Percentiles rank a stretch among this genome's conserved stretches.
phyloP scores from a whole-genome alignment of 2,329 filamentous ascomycete species.

The Cladophialophora bantiana region DNA sequence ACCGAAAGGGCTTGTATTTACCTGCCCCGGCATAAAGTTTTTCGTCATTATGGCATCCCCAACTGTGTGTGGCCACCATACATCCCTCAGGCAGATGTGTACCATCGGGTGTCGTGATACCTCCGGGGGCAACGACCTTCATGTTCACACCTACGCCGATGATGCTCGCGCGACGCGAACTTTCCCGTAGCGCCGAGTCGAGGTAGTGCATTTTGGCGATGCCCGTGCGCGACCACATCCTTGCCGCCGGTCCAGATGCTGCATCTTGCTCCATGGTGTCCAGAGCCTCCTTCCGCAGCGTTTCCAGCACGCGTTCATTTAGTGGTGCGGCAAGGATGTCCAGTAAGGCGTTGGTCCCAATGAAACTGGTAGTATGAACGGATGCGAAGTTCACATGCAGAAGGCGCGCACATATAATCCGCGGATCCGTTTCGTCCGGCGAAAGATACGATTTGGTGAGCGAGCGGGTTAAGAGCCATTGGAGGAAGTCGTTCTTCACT shows the following conservation, averaged over 20 bases:
- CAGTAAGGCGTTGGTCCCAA: slow-evolving; percentile 42
- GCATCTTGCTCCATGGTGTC: slow-evolving; percentile 20
- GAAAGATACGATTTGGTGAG: slow-evolving; percentile 4
- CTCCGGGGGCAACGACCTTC: slow-evolving; percentile 41
- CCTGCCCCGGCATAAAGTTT: slow-evolving; percentile 53
- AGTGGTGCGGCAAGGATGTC: slow-evolving; percentile 41
- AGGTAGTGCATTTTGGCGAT: slow-evolving; percentile 48
- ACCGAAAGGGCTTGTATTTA: slow-evolving; percentile 60
- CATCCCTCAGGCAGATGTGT: slow-evolving; percentile 56
- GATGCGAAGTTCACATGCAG: slow-evolving; percentile 55
- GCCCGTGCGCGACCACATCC: slow-evolving; percentile 46
- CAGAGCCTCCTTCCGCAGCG: slow-evolving; percentile 40
- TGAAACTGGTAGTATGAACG: slow-evolving; percentile 44
- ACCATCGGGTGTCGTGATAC: slow-evolving; percentile 48
- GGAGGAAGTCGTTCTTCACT: slow-evolving; percentile 62
- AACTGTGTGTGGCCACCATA: slow-evolving; percentile 55
- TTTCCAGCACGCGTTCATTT: slow-evolving; percentile 45
- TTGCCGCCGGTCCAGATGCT: not conserved
- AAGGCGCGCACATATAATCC: slow-evolving; percentile 59
- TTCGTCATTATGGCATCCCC: slow-evolving; percentile 57
- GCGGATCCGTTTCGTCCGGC: slow-evolving; percentile 53
- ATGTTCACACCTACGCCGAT: slow-evolving; percentile 44
- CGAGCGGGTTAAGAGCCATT: slow-evolving; percentile 52
- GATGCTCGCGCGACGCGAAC: slow-evolving; percentile 51
- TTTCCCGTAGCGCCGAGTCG: slow-evolving; percentile 54